Base-by-base conservation (phyloP, 2,329 filamentous ascomycete species). In the Fusarium protoensiforme region DNA sequence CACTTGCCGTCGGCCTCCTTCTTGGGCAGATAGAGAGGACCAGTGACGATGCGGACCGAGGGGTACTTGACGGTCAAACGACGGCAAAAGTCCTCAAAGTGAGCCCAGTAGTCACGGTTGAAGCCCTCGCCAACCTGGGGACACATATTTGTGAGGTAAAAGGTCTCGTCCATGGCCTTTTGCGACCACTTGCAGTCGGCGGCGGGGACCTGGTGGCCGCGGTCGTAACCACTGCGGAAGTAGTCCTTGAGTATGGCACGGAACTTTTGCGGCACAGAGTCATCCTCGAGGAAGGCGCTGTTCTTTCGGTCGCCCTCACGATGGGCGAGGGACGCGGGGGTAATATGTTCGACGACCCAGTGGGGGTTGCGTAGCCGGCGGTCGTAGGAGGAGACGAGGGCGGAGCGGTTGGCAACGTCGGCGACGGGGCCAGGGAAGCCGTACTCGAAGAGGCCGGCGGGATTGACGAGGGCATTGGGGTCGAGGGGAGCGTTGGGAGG, bases 101-200 rank as follows among this genome's bases (percentile, higher is more conserved):
- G 96, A 39, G 96, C 93, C 96, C 96, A 99, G 89, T 99, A 99
- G 85, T 99, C 96, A 60, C 96, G 90, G 85, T 99, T 99, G 88
- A 99, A 99, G 67, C 96, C 96, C 81, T 98, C 94, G 75, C 96
- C 96, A 33, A 99, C 96, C 85, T 99, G 96, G 35, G 96, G 96
- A 80, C 95, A 98, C 95, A 99, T 99, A 85, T 99, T 99, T 80
- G 89, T 92, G 64, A 99, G 89, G 79, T 91, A 92, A 80, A 99
- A 99, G 3, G 96, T 99, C 66, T 94, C 94, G 84, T 99, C 91
- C 94, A 99, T 98, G 73, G 96, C 95, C 38, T 89, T 83, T 84
- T 99, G 96, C 72, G 92, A 94, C 95, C 96, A 99, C 85, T 97
- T 97, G 65, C 93, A 94, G 84, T 99, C 96, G 43, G 96, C 96